Conservation (phyloP, 208 protist species). For the Trypanosoma lewisi region DNA sequence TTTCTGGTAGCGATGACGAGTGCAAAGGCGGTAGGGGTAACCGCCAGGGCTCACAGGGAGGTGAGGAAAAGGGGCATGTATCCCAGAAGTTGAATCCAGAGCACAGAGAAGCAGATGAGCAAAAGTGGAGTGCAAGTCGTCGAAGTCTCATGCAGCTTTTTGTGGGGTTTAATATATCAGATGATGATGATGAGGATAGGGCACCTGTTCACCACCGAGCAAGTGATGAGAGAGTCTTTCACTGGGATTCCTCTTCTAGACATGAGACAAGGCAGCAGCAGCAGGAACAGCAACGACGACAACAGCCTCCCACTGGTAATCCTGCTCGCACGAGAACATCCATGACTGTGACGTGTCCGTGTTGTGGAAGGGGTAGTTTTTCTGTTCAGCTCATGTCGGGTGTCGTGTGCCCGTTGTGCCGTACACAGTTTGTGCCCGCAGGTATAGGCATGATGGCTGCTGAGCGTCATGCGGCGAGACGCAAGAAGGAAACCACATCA, state of each 20-base stretch:
- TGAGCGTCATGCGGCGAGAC: slow-evolving; percentile 1
- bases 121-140: slow-evolving; percentile 4
- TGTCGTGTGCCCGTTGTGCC: slow-evolving; percentile 23
- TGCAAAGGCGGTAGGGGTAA: neutral
- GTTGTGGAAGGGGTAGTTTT: slow-evolving; percentile 22
- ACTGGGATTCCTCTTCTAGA: neutral
- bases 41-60: neutral
- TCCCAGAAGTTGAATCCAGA: neutral
- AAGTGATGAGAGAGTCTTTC: neutral
- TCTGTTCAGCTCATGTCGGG: slow-evolving; percentile 8
- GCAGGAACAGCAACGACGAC: neutral
- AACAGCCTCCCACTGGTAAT: neutral
- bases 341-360: slow-evolving; percentile 19
- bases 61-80: neutral
- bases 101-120: neutral
- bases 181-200: slow-evolving; percentile 21
- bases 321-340: neutral
- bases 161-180: slow-evolving; percentile 24
- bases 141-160: slow-evolving; percentile 23
- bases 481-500: neutral
- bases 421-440: slow-evolving; percentile 21
- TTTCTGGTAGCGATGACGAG: slow-evolving; percentile 14
- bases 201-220: neutral
- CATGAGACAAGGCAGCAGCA: neutral
- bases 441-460: slow-evolving; percentile 21